Conservation (phyloP, 805 yeast genomes). For the Geotrichum ghanense region DNA sequence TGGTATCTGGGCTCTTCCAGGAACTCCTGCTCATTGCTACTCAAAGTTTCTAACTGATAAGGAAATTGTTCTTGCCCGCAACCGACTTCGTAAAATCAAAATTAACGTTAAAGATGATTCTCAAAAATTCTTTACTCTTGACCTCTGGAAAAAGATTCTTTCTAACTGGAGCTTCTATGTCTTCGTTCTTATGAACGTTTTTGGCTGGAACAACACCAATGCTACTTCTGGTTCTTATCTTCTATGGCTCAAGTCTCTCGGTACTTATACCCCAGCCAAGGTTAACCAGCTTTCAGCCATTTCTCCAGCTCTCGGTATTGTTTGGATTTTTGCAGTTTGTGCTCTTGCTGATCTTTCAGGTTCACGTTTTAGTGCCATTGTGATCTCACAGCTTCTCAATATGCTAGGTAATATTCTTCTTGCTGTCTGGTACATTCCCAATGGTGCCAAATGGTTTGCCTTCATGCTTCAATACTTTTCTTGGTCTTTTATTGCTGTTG, state of each 20-base stretch:
- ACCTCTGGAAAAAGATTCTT: slow-evolving; percentile 42
- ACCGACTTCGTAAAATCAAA: slow-evolving; percentile 23
- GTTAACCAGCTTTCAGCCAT: slow-evolving; percentile 41
- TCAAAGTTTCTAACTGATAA: slow-evolving; percentile 44
- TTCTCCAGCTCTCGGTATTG: slow-evolving; percentile 50
- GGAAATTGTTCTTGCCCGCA: slow-evolving; percentile 42
- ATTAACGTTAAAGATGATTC: slow-evolving; percentile 3
- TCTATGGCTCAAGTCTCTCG: slow-evolving; percentile 48
- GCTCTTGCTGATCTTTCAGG: slow-evolving; percentile 37
- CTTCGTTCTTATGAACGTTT: slow-evolving; percentile 40
- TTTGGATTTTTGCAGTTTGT: slow-evolving; percentile 23
- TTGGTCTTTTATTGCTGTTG: slow-evolving; percentile 49
- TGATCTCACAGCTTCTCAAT: slow-evolving; percentile 41
- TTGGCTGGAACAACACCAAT: slow-evolving; percentile 48
- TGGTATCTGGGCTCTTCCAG: slow-evolving; percentile 49
- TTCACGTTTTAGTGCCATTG: slow-evolving; percentile 43
- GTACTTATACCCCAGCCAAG: slow-evolving; percentile 32
- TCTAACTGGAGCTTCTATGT: slow-evolving; percentile 50
- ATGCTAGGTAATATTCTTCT: slow-evolving; percentile 40
- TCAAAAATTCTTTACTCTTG: slow-evolving; percentile 27
- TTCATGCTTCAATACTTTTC: slow-evolving; percentile 45
- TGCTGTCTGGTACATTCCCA: slow-evolving; percentile 45
- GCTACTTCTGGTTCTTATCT: slow-evolving; percentile 45
- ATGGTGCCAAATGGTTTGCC: slow-evolving; percentile 50
- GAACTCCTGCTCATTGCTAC: slow-evolving; percentile 49